Evolutionary conservation across 1,139 yeast species (phyloP).

Genomic region (Magnusiomyces paraingens): DNA sequence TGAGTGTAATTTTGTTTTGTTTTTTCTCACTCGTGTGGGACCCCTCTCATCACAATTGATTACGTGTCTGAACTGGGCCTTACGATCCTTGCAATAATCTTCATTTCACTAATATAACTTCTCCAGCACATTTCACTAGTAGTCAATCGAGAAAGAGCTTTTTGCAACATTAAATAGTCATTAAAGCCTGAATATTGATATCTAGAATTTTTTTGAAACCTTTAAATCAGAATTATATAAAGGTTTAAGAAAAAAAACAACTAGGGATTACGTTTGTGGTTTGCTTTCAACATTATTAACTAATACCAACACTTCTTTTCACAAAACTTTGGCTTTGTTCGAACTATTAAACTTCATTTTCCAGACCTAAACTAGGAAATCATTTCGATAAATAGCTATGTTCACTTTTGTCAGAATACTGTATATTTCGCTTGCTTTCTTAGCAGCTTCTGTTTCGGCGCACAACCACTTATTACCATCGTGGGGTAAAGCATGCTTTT

Average conservation of each 20-base stretch:
- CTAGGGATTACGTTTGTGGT: no score
- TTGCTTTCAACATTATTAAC: neutral
- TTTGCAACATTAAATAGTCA: neutral
- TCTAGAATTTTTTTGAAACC: no score
- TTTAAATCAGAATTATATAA: no score
- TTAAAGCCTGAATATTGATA: neutral
- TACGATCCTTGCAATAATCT: neutral
- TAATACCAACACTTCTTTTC: neutral
- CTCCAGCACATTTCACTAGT: neutral
- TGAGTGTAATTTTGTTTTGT: neutral
- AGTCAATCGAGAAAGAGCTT: neutral
- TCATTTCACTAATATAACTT: neutral
- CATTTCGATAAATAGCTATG: neutral
- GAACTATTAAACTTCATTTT: neutral
- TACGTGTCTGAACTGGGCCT: neutral
- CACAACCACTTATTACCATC: slow-evolving; percentile 84
- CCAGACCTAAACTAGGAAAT: neutral
- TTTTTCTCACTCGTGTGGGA: neutral
- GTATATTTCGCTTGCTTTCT: slow-evolving; percentile 13
- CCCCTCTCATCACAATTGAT: neutral
- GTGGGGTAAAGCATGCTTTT: slow-evolving; percentile 82
- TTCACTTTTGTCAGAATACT: neutral
- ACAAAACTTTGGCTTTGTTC: neutral
- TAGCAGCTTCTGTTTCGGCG: slow-evolving; percentile 38
- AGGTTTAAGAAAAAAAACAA: no score